These are phyloP conservation scores for Kalmusia sp. DNA, from an alignment of 2,329 filamentous ascomycete genomes.

Conservation along the genomic window DNA sequence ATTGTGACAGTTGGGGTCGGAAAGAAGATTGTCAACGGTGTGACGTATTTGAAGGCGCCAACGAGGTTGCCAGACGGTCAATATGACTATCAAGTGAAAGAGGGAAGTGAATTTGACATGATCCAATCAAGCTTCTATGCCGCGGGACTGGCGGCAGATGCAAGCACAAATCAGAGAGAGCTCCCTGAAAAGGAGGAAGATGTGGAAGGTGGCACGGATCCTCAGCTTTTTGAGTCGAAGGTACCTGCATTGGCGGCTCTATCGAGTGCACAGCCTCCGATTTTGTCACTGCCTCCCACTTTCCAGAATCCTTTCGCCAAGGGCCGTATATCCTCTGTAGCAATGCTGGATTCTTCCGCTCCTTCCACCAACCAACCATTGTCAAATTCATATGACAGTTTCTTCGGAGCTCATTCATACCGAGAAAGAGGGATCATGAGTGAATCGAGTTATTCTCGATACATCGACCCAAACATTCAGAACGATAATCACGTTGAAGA, in stretches of 20 bases:
- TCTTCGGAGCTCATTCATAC: too few relatives aligned
- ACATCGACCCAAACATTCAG: not conserved
- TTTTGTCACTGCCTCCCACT: not conserved
- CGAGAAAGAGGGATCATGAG: too few relatives aligned
- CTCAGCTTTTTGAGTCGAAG: not conserved
- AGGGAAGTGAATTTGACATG: not conserved
- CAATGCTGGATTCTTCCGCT: not conserved
- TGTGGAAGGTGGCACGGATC: too few relatives aligned
- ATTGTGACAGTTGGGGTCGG: conserved; percentile 39
- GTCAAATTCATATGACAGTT: too few relatives aligned
- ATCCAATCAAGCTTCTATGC: not conserved
- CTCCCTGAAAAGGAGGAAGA: too few relatives aligned
- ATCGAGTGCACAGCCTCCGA: not conserved
- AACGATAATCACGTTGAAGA: not conserved
- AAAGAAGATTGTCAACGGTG: conserved; percentile 29
- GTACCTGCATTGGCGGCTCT: conserved; percentile 1
- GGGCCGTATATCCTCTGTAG: not conserved
- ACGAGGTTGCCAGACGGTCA: conserved; percentile 29
- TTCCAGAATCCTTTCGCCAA: not conserved
- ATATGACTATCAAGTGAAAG: conserved; percentile 15
- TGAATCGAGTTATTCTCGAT: too few relatives aligned
- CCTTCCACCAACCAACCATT: too few relatives aligned
- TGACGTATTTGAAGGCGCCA: conserved; percentile 31
- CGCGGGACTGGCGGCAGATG: too few relatives aligned
- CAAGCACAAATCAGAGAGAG: too few relatives aligned